These are phyloP conservation scores for Combretum micranthum DNA, from an alignment of 345 rosid genomes.

Conservation along the genomic window DNA sequence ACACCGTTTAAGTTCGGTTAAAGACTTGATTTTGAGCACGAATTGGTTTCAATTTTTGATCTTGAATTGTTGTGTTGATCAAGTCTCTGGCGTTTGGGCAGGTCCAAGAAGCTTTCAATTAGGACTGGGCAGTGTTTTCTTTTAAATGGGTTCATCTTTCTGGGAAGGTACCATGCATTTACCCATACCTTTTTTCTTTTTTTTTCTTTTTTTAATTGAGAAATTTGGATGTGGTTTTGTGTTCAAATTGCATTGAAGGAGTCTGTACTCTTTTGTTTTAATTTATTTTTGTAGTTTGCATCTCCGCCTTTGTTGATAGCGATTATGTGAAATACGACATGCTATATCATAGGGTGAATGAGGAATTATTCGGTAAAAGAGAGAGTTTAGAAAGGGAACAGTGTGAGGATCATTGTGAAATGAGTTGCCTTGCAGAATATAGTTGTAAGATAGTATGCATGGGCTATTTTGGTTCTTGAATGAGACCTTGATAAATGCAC, in stretches of 20 bases:
- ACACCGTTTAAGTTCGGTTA: not conserved
- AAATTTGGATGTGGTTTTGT: no score
- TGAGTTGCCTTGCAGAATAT: no score
- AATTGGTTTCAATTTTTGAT: not conserved
- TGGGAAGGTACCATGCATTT: conserved; percentile 59
- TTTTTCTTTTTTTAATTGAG: no score
- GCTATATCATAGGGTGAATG: no score
- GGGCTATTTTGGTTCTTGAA: no score
- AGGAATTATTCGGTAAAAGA: no score
- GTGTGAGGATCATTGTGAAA: no score
- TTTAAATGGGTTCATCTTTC: conserved; percentile 77
- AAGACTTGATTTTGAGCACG: no score
- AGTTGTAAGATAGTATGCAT: no score
- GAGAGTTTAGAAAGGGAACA: no score
- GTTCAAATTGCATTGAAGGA: not conserved
- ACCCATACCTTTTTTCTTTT: not conserved
- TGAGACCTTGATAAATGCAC: no score
- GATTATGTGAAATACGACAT: no score
- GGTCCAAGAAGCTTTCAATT: conserved; percentile 70
- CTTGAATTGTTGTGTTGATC: not conserved
- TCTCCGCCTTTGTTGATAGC: not conserved
- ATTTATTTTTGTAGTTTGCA: not conserved
- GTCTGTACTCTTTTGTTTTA: not conserved
- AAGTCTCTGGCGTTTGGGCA: conserved; percentile 9
- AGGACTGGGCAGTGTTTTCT: conserved; percentile 94